A percentile compares a stretch with the other conserved stretches of the same genome.
Evolutionary conservation across 768 basidiomycete genomes (phyloP).

Genomic region (Mycena galopus): DNA sequence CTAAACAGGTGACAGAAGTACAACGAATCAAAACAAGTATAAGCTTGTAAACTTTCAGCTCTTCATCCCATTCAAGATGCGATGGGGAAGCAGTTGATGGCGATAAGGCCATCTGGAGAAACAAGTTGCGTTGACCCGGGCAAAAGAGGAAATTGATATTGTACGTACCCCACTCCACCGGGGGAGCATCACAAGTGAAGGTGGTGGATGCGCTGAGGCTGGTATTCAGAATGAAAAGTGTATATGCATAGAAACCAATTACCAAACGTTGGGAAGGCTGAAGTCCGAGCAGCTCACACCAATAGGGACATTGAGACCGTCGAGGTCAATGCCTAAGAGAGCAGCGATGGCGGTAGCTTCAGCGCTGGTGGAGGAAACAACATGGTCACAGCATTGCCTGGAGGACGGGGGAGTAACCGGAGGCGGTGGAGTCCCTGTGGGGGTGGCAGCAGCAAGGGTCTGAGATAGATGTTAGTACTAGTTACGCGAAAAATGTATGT

Average conservation of each 20-base stretch:
- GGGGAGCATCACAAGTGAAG: neutral
- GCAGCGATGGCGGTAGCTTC: neutral
- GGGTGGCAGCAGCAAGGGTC: too few species aligned
- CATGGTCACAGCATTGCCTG: too few species aligned
- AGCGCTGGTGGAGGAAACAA: neutral
- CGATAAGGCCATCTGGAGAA: too few species aligned
- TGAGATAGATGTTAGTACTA: neutral
- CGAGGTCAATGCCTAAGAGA: neutral
- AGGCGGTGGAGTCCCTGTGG: too few species aligned
- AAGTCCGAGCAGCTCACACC: neutral
- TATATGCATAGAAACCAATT: neutral
- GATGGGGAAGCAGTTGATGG: neutral
- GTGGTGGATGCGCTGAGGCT: neutral
- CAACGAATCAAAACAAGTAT: neutral
- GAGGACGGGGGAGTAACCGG: too few species aligned
- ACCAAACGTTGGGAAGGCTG: too few species aligned
- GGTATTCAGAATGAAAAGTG: neutral
- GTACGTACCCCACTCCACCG: neutral
- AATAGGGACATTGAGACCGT: neutral
- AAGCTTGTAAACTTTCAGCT: too few species aligned
- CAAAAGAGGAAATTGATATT: too few species aligned
- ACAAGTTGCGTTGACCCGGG: too few species aligned
- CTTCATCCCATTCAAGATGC: too few species aligned
- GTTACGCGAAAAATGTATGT: neutral
- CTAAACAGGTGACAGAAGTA: neutral